Evolutionary conservation across 2,329 filamentous ascomycete genomes (phyloP), one percentile per base, ranked within the genome.

Genomic region (Claviceps sp.): DNA sequence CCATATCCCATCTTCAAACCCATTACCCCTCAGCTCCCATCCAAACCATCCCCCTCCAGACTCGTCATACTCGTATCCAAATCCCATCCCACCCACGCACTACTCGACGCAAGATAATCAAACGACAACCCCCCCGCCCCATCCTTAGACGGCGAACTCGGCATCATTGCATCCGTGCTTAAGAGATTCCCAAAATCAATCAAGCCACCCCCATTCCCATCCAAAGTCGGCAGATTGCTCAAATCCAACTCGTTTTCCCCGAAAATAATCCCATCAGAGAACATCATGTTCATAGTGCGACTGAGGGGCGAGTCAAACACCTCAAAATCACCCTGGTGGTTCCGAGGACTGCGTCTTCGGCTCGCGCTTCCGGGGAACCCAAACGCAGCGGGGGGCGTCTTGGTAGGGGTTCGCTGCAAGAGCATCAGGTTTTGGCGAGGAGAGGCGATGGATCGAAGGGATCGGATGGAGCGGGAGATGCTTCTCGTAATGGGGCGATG

Each of bases 401-500:
- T 67, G 13, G 70, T 72, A 0, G 78, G 78, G 1, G 77, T 81
- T 40, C 64, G 68, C 40, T 64, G 68, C 37, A 77, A 72, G 9
- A 72, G 57, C 37, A 73, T 60, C 2, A 65, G 58, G 38, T 63
- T 60, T 50, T 73, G 70, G 47, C 61, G 61, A 0, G 76, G 75
- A 5, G 77, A 78, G 41, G 65, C 62, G 18, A 69, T 61, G 2
- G 70, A 69, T 48, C 67, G 65, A 22, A 62, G 66, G 3, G 76
- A 75, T 47, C 74, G 73, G 53, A 79, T 70, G 38, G 78, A 79
- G 53, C 72, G 72, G 11, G 78, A 79, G 14, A 81, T 74, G 62
- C 78, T 81, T 60, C 78, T 73, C 58, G 78, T 83, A 62, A 77
- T 77, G 37, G 75, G 81, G 57, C 77, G 78, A 60, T 80, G 79